A percentile compares a stretch with the other conserved stretches of the same genome.
These are phyloP conservation scores for Trichoderma hamatum DNA, from an alignment of 2,329 filamentous ascomycete species.

Conservation along the genomic window DNA sequence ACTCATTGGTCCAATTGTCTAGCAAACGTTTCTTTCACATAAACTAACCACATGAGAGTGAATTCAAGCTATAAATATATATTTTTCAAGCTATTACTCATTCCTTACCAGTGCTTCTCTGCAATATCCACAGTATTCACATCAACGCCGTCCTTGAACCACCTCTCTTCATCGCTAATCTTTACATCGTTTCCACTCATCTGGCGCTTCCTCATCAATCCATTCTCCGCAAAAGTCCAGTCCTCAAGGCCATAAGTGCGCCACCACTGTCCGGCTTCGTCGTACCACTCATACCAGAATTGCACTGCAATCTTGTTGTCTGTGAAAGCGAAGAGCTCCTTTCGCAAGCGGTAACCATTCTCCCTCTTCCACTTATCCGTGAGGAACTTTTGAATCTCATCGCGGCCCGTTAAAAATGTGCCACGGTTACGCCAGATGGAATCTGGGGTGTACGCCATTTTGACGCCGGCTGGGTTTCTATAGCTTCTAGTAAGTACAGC, in stretches of 20 bases:
- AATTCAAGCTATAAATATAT: background rate
- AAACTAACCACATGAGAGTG: background rate
- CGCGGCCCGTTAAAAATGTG: constrained; percentile 68
- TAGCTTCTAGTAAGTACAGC: background rate
- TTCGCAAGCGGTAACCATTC: constrained; percentile 71
- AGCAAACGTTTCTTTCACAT: background rate
- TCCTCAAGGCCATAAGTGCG: constrained; percentile 84
- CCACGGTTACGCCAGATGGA: constrained; percentile 81
- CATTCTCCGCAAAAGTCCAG: constrained; percentile 73
- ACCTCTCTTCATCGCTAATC: constrained; percentile 64
- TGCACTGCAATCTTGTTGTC: constrained; percentile 82
- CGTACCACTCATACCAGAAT: constrained; percentile 86
- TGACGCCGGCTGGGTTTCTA: constrained; percentile 66
- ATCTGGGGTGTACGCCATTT: constrained; percentile 73
- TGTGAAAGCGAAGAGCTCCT: constrained; percentile 79
- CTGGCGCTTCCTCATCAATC: constrained; percentile 72
- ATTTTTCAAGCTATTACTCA: too few species aligned
- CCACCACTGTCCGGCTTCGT: constrained; percentile 75
- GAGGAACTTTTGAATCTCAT: constrained; percentile 69
- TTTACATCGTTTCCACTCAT: constrained; percentile 76
- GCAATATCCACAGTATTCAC: constrained; percentile 67
- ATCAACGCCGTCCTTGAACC: constrained; percentile 71
- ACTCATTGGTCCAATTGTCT: background rate
- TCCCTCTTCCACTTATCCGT: constrained; percentile 75
- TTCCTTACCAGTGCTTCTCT: constrained; percentile 67